phyloP scores from a whole-genome alignment of 495 filamentous ascomycete species.

The Viridothelium virens region DNA sequence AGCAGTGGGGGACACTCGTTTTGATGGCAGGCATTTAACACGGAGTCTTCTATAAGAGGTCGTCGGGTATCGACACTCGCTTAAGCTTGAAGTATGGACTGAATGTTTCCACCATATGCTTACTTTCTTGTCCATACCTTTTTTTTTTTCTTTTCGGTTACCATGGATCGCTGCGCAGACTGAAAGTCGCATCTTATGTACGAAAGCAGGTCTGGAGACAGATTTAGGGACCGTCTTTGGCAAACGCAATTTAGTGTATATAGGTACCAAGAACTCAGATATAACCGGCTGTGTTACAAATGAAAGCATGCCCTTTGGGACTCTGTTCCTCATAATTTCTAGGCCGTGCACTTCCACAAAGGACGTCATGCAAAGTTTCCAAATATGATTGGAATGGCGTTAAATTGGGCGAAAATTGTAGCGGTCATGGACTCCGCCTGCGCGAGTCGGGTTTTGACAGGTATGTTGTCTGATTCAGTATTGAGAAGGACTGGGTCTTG shows the following conservation, averaged over 20 bases:
- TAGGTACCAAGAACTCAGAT: not conserved
- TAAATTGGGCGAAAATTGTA: no score
- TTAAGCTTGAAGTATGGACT: slow-evolving; percentile 3
- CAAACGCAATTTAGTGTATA: not conserved
- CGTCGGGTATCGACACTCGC: not conserved
- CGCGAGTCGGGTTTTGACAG: no score
- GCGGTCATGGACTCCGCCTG: no score
- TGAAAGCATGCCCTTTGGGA: not conserved
- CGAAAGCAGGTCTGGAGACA: not conserved
- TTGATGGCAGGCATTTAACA: no score
- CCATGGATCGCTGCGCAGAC: not conserved
- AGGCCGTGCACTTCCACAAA: no score
- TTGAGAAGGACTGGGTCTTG: no score
- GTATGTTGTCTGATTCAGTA: no score
- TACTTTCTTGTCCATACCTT: not conserved
- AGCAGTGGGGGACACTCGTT: not conserved
- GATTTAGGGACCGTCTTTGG: not conserved
- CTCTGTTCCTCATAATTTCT: not conserved
- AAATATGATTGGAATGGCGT: not conserved
- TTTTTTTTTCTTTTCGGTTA: not conserved
- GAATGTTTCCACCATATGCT: not conserved
- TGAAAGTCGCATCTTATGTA: not conserved
- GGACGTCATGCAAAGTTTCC: not conserved
- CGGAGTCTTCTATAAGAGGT: no score
- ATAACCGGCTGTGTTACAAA: not conserved